These are phyloP conservation scores for Mycena latifolia DNA, from an alignment of 768 basidiomycete genomes.

Conservation along the genomic window DNA sequence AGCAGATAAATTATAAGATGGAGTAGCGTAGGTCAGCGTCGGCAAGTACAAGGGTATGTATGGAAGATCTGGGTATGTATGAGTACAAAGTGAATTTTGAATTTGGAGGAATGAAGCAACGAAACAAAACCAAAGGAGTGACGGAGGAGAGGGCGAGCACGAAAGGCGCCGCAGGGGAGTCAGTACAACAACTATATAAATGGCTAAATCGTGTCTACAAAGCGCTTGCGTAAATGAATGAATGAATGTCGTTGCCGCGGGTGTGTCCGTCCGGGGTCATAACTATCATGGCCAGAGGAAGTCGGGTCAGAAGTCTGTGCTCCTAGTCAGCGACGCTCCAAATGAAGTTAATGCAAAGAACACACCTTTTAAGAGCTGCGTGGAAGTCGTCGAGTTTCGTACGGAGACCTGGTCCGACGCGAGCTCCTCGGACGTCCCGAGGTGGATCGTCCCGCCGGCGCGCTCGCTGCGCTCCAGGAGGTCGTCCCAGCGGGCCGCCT, in stretches of 20 bases:
- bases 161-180: not conserved
- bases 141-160: slow-evolving; percentile 11
- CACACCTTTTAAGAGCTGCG: slow-evolving; percentile 34
- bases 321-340: not conserved
- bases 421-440: slow-evolving; percentile 47
- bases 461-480: slow-evolving; percentile 72
- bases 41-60: slow-evolving; percentile 19
- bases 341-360: not conserved
- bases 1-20: not conserved
- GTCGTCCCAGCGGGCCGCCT: slow-evolving; percentile 78
- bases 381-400: slow-evolving; percentile 29
- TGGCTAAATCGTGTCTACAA: slow-evolving; percentile 20
- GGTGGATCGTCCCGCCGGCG: slow-evolving; percentile 81
- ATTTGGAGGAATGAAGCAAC: not conserved
- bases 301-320: slow-evolving; percentile 23
- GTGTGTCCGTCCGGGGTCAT: slow-evolving; percentile 30
- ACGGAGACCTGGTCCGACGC: slow-evolving; percentile 32
- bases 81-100: slow-evolving; percentile 4
- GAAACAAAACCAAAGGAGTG: slow-evolving; percentile 10
- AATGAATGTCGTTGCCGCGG: slow-evolving; percentile 18
- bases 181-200: slow-evolving; percentile 9
- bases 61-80: slow-evolving; percentile 17
- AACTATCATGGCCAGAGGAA: not conserved
- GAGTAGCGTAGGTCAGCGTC: not conserved
- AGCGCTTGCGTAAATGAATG: slow-evolving; percentile 18